These are phyloP conservation scores for Lenwebbia sp. DNA, from an alignment of 345 rosid species.

Conservation along the genomic window DNA sequence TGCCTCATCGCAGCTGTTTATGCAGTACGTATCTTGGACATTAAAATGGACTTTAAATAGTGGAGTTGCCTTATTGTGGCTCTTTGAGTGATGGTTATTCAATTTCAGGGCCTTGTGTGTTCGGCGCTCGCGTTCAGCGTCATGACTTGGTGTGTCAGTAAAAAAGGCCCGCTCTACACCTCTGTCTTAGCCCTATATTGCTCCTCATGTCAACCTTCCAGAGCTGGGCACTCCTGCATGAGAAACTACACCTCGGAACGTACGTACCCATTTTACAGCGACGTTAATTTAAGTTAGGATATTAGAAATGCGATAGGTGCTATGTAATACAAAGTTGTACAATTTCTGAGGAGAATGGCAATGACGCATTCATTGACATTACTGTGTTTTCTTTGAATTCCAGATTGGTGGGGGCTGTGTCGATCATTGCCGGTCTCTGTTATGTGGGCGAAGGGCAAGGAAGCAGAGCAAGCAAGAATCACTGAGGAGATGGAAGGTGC, in stretches of 20 bases:
- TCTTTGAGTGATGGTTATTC: no score
- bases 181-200: slow-evolving; percentile 73
- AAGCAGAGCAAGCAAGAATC: neutral
- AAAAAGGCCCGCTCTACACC: slow-evolving; percentile 71
- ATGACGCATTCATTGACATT: no score
- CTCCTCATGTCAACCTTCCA: slow-evolving; percentile 57
- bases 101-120: slow-evolving; percentile 56
- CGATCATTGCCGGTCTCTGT: slow-evolving; percentile 65
- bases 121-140: slow-evolving; percentile 56
- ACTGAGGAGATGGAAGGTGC: neutral
- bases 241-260: slow-evolving; percentile 74
- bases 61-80: neutral
- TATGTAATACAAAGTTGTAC: neutral
- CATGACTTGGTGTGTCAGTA: slow-evolving; percentile 54
- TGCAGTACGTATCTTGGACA: slow-evolving; percentile 25
- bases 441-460: slow-evolving; percentile 83
- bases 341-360: no score
- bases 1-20: slow-evolving; percentile 56
- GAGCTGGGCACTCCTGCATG: slow-evolving; percentile 71
- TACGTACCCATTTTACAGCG: slow-evolving; percentile 13
- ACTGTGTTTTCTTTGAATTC: neutral
- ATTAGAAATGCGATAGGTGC: no score
- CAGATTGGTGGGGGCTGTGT: slow-evolving; percentile 55
- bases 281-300: no score
- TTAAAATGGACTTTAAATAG: neutral